phyloP scores from a whole-genome alignment of 148 eudicot species.

The Camellia japonica region DNA sequence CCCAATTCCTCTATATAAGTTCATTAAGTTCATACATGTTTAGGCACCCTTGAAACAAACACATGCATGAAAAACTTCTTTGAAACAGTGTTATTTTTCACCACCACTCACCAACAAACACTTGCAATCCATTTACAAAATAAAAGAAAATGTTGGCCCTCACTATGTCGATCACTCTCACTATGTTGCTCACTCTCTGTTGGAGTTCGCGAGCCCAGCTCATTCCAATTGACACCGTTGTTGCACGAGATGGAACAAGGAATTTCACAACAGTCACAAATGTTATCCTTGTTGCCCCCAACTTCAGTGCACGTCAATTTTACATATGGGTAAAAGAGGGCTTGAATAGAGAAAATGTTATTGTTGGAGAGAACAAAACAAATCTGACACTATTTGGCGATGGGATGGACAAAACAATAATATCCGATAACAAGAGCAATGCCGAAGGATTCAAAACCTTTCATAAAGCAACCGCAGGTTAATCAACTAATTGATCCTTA shows the following conservation, averaged over 20 bases:
- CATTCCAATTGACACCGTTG: neutral
- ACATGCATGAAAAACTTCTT: too few species aligned
- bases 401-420: neutral
- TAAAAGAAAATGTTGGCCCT: neutral
- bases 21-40: too few species aligned
- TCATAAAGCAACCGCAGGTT: neutral
- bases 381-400: neutral
- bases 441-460: neutral
- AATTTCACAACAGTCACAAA: neutral
- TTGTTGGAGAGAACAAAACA: neutral
- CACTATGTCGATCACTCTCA: neutral
- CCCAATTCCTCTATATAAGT: too few species aligned
- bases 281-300: neutral
- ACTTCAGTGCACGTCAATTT: neutral
- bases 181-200: neutral
- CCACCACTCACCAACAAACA: neutral
- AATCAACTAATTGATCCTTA: neutral
- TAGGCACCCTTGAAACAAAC: too few species aligned
- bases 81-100: too few species aligned
- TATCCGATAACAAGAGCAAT: neutral
- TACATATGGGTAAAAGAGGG: conserved; percentile 2
- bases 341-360: neutral
- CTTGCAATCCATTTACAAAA: neutral
- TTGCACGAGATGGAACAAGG: conserved; percentile 1
- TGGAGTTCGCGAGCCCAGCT: neutral